Evolutionary conservation across 108 stramenopile species (phyloP), one percentile per base, ranked within the genome.

Genomic region (Nitzschia sp.): DNA sequence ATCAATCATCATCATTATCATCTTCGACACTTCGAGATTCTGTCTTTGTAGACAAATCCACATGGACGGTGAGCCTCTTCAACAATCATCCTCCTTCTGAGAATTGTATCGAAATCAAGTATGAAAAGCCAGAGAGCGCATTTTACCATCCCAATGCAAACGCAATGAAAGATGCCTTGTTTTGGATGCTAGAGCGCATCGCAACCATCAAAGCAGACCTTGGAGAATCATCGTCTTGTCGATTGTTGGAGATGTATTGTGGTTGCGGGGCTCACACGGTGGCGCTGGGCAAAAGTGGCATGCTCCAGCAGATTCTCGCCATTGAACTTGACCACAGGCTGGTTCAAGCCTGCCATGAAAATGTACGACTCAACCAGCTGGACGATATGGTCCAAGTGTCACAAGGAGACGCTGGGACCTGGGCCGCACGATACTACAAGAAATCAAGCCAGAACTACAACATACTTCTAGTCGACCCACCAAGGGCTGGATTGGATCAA

Each of bases 261-360:
- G 91, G 88, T 42, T 89, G 86, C 64, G 91, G 91, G 0, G 88
- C 91, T 1, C 91, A 92, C 70, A 92, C 91, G n/a, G 76, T 89
- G 5, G 83, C 91, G 3, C 42, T 89, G 28, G 83, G 82, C 11
- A 89, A 82, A 59, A 67, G 71, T 36, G 72, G 56, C 13, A 45
- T 87, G 38, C 23, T 87, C 0, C 48, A 65, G 34, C 46, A 62
- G 42, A 81, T 92, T 49, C 55, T 82, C 3, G 83, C 88, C 26
- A 76, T 92, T 4, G 91, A 92, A 59, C 32, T 89, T 49, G 91
- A 92, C 63, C 74, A 78, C 9, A 59, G 91, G 45, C 64, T 92
- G 59, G 82, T 89, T 2, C 32, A 74, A 31, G 86, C 88, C 2
- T 89, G 88, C 60, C 32, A 47, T 24, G 23, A 21, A 5, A 92